Percentiles rank a stretch among this genome's conserved stretches.
phyloP scores from a whole-genome alignment of 768 basidiomycete genomes.

The Candolleomyces eurysporus region DNA sequence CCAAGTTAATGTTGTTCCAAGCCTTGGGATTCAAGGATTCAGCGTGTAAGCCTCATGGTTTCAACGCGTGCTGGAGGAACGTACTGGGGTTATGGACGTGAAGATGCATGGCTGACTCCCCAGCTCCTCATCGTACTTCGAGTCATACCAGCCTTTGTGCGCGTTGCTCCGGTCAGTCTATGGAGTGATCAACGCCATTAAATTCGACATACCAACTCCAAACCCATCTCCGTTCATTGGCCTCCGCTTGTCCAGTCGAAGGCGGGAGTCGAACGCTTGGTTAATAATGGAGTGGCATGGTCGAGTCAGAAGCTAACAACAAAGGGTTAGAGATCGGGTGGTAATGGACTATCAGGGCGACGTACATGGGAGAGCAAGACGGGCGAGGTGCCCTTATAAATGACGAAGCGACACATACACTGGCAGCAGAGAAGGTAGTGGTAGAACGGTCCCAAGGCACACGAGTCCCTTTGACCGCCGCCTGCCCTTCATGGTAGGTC shows the following conservation, averaged over 20 bases:
- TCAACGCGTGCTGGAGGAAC: background rate
- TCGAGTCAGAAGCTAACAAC: constrained; percentile 74
- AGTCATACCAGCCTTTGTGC: constrained; percentile 87
- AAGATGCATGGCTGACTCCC: constrained; percentile 93
- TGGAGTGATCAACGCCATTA: background rate
- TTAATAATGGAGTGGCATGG: constrained; percentile 97
- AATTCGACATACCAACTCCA: constrained; percentile 70
- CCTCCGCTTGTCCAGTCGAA: constrained; percentile 75
- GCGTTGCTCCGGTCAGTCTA: background rate
- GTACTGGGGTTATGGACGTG: constrained; percentile 88
- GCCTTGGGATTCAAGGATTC: constrained; percentile 47
- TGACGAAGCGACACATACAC: constrained; percentile 84
- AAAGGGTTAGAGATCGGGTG: constrained; percentile 4
- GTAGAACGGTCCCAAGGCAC: constrained; percentile 1
- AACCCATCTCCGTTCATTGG: constrained; percentile 98
- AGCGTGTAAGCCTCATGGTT: background rate
- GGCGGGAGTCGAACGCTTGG: constrained; percentile 92
- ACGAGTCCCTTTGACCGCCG: background rate
- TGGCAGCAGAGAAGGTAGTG: constrained; percentile 6
- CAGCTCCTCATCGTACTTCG: constrained; percentile 76
- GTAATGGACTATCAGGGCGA: constrained; percentile 8
- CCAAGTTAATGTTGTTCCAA: constrained; percentile 95
- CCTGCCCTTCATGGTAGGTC: background rate
- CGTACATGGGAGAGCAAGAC: constrained; percentile 86
- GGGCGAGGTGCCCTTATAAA: constrained; percentile 93